These are phyloP conservation scores for Fusarium heterosporum DNA, from an alignment of 2,329 filamentous ascomycete genomes.

Conservation along the genomic window DNA sequence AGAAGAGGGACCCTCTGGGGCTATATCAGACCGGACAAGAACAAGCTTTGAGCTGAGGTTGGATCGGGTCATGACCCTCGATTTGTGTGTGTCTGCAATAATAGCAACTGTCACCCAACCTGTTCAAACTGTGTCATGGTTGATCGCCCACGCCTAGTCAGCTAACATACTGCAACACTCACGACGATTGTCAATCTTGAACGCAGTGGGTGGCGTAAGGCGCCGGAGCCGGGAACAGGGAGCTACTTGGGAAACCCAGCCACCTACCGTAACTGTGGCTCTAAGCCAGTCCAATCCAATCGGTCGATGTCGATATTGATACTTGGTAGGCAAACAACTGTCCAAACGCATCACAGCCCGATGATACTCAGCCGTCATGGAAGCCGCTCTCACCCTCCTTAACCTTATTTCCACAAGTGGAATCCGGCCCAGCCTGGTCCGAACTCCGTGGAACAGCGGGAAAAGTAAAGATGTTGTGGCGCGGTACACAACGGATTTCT, in stretches of 20 bases:
- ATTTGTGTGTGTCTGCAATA: conserved; percentile 17
- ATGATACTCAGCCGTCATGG: conserved; percentile 18
- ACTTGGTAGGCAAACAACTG: conserved; percentile 1
- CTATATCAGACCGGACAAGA: conserved; percentile 31
- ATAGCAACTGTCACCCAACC: conserved; percentile 30
- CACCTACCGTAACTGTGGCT: conserved; percentile 27
- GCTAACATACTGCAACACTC: conserved; percentile 1
- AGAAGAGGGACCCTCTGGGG: conserved; percentile 16
- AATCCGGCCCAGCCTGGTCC: conserved; percentile 14
- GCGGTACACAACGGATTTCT: conserved; percentile 21
- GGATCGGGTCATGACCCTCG: conserved; percentile 31
- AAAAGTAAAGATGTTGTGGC: conserved; percentile 27
- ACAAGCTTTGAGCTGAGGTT: conserved; percentile 33
- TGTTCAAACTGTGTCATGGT: conserved; percentile 14
- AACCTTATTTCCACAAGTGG: conserved; percentile 14
- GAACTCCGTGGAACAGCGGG: conserved; percentile 23
- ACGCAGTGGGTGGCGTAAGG: conserved; percentile 37
- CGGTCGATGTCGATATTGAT: background rate
- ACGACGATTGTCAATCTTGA: conserved; percentile 9
- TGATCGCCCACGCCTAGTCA: conserved; percentile 8
- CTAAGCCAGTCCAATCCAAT: background rate
- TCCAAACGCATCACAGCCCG: conserved; percentile 21
- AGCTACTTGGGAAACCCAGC: background rate
- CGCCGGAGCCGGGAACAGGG: conserved; percentile 12
- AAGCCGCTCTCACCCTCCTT: conserved; percentile 6